These are phyloP conservation scores for Penicillium desertorum DNA, from an alignment of 495 filamentous ascomycete species.

Conservation along the genomic window DNA sequence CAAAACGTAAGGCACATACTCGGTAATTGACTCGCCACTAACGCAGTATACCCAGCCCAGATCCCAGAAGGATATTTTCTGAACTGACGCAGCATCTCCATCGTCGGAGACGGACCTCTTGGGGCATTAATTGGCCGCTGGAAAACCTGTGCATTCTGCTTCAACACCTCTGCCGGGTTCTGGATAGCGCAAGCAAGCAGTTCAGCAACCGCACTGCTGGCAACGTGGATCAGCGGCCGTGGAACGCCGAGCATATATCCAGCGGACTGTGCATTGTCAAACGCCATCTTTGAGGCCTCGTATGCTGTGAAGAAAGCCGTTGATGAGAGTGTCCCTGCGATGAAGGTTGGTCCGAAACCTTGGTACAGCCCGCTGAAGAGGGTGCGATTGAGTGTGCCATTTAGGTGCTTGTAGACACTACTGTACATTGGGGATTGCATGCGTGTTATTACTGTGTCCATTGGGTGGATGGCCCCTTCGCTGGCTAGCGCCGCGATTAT, in stretches of 20 bases:
- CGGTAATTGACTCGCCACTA: slow-evolving; percentile 16
- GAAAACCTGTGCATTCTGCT: slow-evolving; percentile 20
- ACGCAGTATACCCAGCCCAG: slow-evolving; percentile 12
- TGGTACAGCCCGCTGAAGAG: slow-evolving; percentile 15
- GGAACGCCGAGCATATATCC: slow-evolving; percentile 13
- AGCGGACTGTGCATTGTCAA: slow-evolving; percentile 9
- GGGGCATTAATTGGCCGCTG: neutral
- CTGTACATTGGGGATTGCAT: slow-evolving; percentile 14
- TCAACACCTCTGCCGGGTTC: slow-evolving; percentile 16
- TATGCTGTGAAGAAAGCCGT: slow-evolving; percentile 10
- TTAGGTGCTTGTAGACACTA: slow-evolving; percentile 9
- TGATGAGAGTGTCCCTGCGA: slow-evolving; percentile 1
- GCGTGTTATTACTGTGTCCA: slow-evolving; percentile 17
- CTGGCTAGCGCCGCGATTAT: slow-evolving; percentile 14
- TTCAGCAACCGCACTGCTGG: slow-evolving; percentile 11
- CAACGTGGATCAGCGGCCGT: slow-evolving; percentile 2
- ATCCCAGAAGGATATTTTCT: neutral
- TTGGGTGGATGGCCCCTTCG: slow-evolving; percentile 15
- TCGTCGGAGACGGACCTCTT: neutral
- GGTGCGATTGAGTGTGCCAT: slow-evolving; percentile 8
- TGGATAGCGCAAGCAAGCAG: slow-evolving; percentile 9
- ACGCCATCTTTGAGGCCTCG: slow-evolving; percentile 12
- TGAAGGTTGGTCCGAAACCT: slow-evolving; percentile 14
- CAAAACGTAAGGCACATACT: slow-evolving; percentile 14
- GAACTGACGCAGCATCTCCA: slow-evolving; percentile 8